Base-by-base conservation (phyloP, 164 flowering plant genomes). In the Magnolia kwangsiensis region DNA sequence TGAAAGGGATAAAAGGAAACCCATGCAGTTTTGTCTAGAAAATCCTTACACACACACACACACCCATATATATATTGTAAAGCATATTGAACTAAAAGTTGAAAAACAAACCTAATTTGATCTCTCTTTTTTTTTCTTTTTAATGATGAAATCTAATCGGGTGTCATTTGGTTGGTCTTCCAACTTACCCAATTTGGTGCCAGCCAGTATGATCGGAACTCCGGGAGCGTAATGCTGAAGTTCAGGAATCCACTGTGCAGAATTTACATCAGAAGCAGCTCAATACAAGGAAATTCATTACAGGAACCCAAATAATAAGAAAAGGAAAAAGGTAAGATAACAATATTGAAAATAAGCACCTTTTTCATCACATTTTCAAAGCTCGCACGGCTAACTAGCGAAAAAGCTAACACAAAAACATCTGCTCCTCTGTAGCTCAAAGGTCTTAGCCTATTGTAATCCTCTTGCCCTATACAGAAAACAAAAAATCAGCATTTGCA, bases 361-460 rank as follows among this genome's bases (percentile, higher is more conserved):
- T 96, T 96, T 81, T 96, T 96, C 24, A 86, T 79, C 21, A 96
- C 88, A 76, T 96, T 96, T 78, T 96, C 99, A 61, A 94, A 96
- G 88, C 99, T 96, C 9, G 99, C 93, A 11, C 91, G 94, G 75
- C 98, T 96, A 51, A 96, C 93, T 75, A 96, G 78, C 8, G 99
- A 96, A 85, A 96, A 96, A 67, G 99, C 92, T 75, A 96, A 80
- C 75, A 96, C 93, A 78, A 96, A 96, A 1, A 94, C 95, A 81
- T 96, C 99, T 7, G 91, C 99, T 72, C 98, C 99, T 81, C 98
- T 86, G 82, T 96, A 96, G 86, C 99, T 96, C 83, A 96, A 84
- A 59, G 99, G 99, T 88, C 99, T 93, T 69, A 96, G 81, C 81
- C 98, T 90, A 69, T 93, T 93, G 82, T 96, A 96, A 83, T 96